Evolutionary conservation across 1,284 basidiomycete species (phyloP).

Genomic region (Coniferiporia weirii): DNA sequence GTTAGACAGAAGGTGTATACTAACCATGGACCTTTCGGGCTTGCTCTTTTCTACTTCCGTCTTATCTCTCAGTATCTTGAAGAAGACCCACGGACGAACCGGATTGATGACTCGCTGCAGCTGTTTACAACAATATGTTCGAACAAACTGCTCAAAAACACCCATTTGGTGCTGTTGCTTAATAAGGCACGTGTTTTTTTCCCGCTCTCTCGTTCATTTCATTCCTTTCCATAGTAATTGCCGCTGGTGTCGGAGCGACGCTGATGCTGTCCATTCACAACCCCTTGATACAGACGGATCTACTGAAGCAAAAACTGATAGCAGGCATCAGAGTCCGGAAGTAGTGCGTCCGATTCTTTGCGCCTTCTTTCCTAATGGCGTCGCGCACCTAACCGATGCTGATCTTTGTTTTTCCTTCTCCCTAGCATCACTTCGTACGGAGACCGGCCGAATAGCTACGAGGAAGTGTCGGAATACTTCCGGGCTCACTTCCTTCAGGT

Average conservation of each 20-base stretch:
- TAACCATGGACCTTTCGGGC: not conserved
- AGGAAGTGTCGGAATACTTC: constrained; percentile 72
- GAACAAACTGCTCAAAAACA: constrained; percentile 65
- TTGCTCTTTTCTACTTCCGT: not conserved
- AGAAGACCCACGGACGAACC: constrained; percentile 70
- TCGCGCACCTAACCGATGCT: too few species aligned
- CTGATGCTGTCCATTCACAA: not conserved
- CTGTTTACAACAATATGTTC: constrained; percentile 69
- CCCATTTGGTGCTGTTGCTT: constrained; percentile 67
- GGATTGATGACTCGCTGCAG: constrained; percentile 75
- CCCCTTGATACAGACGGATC: constrained; percentile 45
- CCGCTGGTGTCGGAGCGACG: not conserved
- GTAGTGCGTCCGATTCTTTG: constrained; percentile 45
- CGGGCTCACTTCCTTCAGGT: constrained; percentile 71
- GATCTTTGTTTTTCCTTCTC: too few species aligned
- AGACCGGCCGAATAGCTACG: constrained; percentile 63
- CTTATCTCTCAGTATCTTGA: constrained; percentile 57
- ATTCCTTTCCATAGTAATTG: not conserved
- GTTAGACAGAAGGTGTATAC: not conserved
- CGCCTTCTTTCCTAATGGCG: not conserved
- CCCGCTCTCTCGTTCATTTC: not conserved
- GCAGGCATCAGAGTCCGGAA: constrained; percentile 60
- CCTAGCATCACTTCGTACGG: constrained; percentile 74
- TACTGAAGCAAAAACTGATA: constrained; percentile 60
- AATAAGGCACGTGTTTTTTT: constrained; percentile 53